These are phyloP conservation scores for Dictyophora rubrovolvata DNA, from an alignment of 768 basidiomycete genomes.

Conservation along the genomic window DNA sequence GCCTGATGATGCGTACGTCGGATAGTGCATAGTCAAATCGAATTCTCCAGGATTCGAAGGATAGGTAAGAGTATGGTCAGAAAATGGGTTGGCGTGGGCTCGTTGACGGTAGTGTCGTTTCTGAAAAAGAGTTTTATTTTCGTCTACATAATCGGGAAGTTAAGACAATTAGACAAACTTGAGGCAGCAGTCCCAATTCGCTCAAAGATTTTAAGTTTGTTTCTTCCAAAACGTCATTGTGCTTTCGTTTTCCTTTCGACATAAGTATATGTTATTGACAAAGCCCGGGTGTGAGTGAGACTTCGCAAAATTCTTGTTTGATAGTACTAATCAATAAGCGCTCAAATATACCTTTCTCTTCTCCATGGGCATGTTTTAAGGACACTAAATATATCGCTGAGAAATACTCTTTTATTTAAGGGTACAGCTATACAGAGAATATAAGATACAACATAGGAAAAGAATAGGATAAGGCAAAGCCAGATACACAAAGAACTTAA, in stretches of 20 bases:
- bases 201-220: not conserved
- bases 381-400: too few relatives aligned
- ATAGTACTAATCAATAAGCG: too few relatives aligned
- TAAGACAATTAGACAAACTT: not conserved
- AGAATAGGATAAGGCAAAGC: not conserved
- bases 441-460: not conserved
- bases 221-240: not conserved
- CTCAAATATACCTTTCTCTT: too few relatives aligned
- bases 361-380: too few relatives aligned
- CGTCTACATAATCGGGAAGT: not conserved
- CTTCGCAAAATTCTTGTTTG: too few relatives aligned
- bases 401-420: not conserved
- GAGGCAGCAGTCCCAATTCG: slow-evolving; percentile 3
- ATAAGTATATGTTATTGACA: too few relatives aligned
- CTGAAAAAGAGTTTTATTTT: slow-evolving; percentile 23
- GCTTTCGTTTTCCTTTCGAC: slow-evolving; percentile 3
- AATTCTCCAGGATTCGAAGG: slow-evolving; percentile 65
- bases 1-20: slow-evolving; percentile 43
- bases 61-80: slow-evolving; percentile 82
- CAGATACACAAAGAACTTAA: not conserved
- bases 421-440: not conserved
- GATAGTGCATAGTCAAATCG: slow-evolving; percentile 81
- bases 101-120: slow-evolving; percentile 80
- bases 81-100: slow-evolving; percentile 80
- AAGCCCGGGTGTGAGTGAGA: too few relatives aligned